These are phyloP conservation scores for Lactuca saligna DNA, from an alignment of 129 eudicot species.

Conservation along the genomic window DNA sequence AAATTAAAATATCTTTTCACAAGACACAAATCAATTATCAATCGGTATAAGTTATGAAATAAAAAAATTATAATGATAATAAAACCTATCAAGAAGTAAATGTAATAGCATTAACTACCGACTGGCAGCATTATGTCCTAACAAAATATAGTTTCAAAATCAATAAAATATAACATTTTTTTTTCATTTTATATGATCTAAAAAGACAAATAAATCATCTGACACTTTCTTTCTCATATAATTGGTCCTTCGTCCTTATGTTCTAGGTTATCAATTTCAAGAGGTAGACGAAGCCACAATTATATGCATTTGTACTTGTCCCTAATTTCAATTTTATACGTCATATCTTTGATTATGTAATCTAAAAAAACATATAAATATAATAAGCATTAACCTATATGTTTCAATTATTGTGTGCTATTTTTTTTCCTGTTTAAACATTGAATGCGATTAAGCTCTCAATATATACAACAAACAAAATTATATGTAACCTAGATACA, in stretches of 20 bases:
- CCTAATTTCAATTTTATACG: background rate
- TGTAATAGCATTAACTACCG: too few relatives aligned
- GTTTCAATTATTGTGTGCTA: background rate
- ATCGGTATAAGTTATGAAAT: background rate
- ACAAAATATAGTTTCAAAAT: too few relatives aligned
- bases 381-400: background rate
- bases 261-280: background rate
- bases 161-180: background rate
- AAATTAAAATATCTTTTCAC: background rate
- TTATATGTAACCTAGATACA: slow-evolving; percentile 13
- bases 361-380: too few relatives aligned
- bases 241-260: background rate
- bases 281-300: background rate
- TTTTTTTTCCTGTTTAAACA: background rate
- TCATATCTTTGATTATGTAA: background rate
- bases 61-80: background rate
- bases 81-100: background rate
- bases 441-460: slow-evolving; percentile 1
- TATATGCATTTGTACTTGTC: background rate
- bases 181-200: background rate
- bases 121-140: too few relatives aligned
- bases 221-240: background rate
- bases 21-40: too few relatives aligned
- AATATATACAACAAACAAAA: background rate
- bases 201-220: background rate